Evolutionary conservation across 495 filamentous ascomycete genomes (phyloP), one percentile per base, ranked within the genome.

Genomic region (Daldinia concentrica): DNA sequence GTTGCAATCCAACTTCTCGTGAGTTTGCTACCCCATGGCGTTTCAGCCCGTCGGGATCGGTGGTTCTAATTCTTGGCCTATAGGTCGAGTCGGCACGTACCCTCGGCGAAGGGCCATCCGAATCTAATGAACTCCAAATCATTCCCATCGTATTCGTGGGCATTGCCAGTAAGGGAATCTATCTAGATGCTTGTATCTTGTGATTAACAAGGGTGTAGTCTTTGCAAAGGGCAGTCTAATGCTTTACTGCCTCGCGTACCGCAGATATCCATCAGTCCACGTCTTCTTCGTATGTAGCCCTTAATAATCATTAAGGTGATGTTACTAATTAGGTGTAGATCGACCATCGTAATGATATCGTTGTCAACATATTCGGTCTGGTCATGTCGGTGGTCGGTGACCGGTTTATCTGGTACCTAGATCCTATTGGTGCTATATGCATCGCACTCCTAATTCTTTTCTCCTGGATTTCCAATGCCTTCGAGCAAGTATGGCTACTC

Each of bases 271-370:
- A 34, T 77, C 86, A 8, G 86, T 84, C 1, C 80, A 81, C 60
- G 82, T 88, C 57, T 88, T 88, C 69, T 86, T 83, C 67, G 76
- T 85, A 73, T 64, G 72, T 73, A 26, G 34, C 24, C 12, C 50
- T 22, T 29, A n/a, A 30, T 22, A 9, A 17, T 27, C 15, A n/a
- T 43, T 11, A 19, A 34, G 45, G 36, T 22, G 14, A 19, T 26
- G n/a, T 45, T 59, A 30, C 74, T 77, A n/a, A 77, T 41, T 12
- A 48, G 41, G 41, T 29, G 29, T 30, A 80, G 73, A 71, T 81
- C 34, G 86, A 87, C 67, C 85, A 87, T 69, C 82, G 86, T 17
- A 87, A 87, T 72, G 85, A 87, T 62, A 86, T 87, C 50, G 77
- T 80, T 8, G 85, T 87, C 67, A 87, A 88, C 73, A 73, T 74